Evolutionary conservation across 148 eudicot species (phyloP), one percentile per base, ranked within the genome.

Genomic region (Vaccinium myrtillus): DNA sequence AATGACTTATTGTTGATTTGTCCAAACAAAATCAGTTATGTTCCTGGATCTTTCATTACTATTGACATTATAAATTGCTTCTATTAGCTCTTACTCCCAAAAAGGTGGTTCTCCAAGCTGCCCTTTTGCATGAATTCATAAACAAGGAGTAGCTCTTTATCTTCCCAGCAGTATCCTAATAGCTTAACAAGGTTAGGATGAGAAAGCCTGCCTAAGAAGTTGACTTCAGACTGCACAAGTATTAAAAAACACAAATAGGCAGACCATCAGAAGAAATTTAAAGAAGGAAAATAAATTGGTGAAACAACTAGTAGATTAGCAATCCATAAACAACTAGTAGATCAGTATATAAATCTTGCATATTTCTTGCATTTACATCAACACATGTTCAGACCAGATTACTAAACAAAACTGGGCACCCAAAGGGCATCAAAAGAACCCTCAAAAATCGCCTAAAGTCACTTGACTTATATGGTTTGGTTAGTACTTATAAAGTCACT

Each of bases 161-260:
- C 95, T 75, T 95, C 98, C 91, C 89, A 93, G 77, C 96, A 94
- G 87, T 94, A 95, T 12, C 98, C 95, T 85, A 95, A 87, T 51
- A 95, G 89, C 89, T 88, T 95, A 14, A 95, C 98, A 76, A 95
- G 89, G 85, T 95, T 95, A 11, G 94, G 98, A 88, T 95, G 98
- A 65, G 98, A 95, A 76, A 93, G 93, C 79, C 92, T 93, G 86
- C 98, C 98, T 6, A 94, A 86, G 86, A 95, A 95, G 78, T 95
- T 89, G 69, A 95, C 91, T 86, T 95, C 98, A 23, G 98, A 87
- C 98, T 95, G 92, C 88, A 67, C 25, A 81, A 53, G 58, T 55
- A 18, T 19, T 51, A 9, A 79, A 76, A 21, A 81, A 59, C 84
- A 71, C 49, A 80, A 10, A 50, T 51, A 51, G 83, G 53, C 67